These are phyloP conservation scores for Lactarius akahatsu DNA, from an alignment of 768 basidiomycete species.

Conservation along the genomic window DNA sequence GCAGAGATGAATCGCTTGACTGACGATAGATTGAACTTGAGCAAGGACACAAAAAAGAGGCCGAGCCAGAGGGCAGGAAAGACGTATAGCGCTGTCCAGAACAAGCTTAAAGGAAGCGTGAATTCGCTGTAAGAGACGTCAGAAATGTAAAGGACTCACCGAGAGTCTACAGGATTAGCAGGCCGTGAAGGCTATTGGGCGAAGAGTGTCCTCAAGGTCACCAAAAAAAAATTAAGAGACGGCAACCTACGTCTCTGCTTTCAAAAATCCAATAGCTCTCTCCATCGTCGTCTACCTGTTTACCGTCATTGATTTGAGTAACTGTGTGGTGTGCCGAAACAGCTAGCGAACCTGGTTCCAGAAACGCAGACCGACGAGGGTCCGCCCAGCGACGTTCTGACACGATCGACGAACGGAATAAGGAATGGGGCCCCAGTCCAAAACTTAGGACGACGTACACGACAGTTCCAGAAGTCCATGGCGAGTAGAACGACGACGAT, in stretches of 20 bases:
- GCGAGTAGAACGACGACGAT: constrained; percentile 89
- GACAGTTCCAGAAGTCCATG: constrained; percentile 98
- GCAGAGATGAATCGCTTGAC: constrained; percentile 36
- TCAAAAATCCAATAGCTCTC: constrained; percentile 98
- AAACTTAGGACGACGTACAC: constrained; percentile 50
- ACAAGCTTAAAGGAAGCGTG: constrained; percentile 3
- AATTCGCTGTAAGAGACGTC: neutral
- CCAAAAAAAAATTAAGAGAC: constrained; percentile 5
- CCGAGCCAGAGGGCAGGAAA: constrained; percentile 89
- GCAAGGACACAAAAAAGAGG: constrained; percentile 82
- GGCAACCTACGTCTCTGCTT: constrained; percentile 77
- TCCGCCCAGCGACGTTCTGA: constrained; percentile 91
- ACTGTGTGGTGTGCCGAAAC: neutral
- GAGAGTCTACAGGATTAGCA: constrained; percentile 85
- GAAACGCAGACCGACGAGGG: constrained; percentile 90
- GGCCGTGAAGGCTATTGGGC: constrained; percentile 73
- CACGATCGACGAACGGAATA: neutral
- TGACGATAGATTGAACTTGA: constrained; percentile 87
- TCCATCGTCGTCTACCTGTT: constrained; percentile 91
- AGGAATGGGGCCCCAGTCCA: neutral
- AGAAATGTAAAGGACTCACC: constrained; percentile 44
- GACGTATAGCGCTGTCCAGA: constrained; percentile 79
- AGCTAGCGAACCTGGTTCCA: constrained; percentile 82
- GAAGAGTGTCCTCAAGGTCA: constrained; percentile 2
- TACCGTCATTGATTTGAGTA: neutral